Evolutionary conservation across 1,284 basidiomycete species (phyloP), one percentile per base, ranked within the genome.

Genomic region (Irpex sp.): DNA sequence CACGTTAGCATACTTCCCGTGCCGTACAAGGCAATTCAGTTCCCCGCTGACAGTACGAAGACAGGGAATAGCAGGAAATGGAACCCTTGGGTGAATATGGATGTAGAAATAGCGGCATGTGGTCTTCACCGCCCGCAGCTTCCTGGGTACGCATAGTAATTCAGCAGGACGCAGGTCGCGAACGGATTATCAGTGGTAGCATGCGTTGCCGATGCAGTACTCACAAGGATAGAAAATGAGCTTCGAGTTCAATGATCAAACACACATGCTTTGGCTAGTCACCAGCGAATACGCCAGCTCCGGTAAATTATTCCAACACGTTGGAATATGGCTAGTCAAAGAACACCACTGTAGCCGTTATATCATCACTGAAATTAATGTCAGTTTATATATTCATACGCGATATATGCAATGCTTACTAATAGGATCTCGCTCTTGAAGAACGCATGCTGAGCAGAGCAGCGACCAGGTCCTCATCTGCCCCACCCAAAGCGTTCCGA

Each of bases 401-500:
- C 17, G 17, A 31, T 55, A 15, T 44, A 8, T 5, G 26, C 26
- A 26, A 26, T 6, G 67, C 76, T 31, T 59, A 79, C 81, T 75
- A 73, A 66, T 71, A 81, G 64, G 64, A 71, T 66, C 76, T 74
- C 62, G 73, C 70, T 58, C 76, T 66, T 2, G 81, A 79, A 17
- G 75, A 67, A 11, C 74, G 73, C 69, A 84, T 76, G 54, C 72
- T 75, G 31, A 85, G 67, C 59, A 88, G 72, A 5, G 82, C 78
- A 5, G 76, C 72, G 40, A 79, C 79, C 52, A 85, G 72, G 65
- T 85, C 82, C 34, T 69, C 66, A 70, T 87, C 76, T 1, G 81
- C 82, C 2, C 87, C 86, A 8, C 86, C 86, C 31, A 89, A 73
- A 0, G 85, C 85, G 66, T 88, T 90, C 62, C 85, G 74, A 34